Evolutionary conservation across 1,284 basidiomycete species (phyloP), one percentile per base, ranked within the genome.

Genomic region (Ganoderma sp.): DNA sequence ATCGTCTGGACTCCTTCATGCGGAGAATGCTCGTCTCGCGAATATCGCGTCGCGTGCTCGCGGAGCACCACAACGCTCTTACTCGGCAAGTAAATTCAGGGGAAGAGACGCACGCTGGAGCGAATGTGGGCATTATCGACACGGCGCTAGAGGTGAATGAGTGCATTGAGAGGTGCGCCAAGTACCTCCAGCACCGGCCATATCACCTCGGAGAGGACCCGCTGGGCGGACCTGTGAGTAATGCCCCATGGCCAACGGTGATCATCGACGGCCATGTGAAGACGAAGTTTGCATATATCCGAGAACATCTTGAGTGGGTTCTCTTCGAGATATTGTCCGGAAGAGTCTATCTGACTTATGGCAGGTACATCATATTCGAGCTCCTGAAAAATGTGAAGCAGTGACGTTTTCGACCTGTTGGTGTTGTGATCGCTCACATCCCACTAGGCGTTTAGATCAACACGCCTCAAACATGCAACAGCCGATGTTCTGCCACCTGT

Each of bases 21-120:
- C 88, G 89, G 28, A 88, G 95, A 34, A 97, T 97, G 96, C 85
- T 97, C 10, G 86, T 95, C 58, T 96, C 95, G 3, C 86, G 96
- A 64, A 96, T 97, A 77, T 96, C 95, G 10, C 86, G 95, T 32
- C 88, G 96, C 52, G 95, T 97, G 37, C 84, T 97, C 39, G 93
- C 91, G 1, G 93, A 97, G 76, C 95, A 97, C 75, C 95, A 97
- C 74, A 89, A 97, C 65, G 92, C 94, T 2, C 83, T 97, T 5
- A 91, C 93, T 25, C 37, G 19, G 22, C 5, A 85, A 89, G 67
- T 86, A 86, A 48, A 84, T 84, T 34, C 75, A 84, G 69, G 77
- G 57, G 1, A 81, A 28, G 83, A 82, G 65, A 73, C 41, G 85
- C 90, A 68, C 37, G 28, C 50, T 8, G 54, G 60, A 28, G 86